Evolutionary conservation across 768 basidiomycete species (phyloP).

Genomic region (Leccinum incarnatum): DNA sequence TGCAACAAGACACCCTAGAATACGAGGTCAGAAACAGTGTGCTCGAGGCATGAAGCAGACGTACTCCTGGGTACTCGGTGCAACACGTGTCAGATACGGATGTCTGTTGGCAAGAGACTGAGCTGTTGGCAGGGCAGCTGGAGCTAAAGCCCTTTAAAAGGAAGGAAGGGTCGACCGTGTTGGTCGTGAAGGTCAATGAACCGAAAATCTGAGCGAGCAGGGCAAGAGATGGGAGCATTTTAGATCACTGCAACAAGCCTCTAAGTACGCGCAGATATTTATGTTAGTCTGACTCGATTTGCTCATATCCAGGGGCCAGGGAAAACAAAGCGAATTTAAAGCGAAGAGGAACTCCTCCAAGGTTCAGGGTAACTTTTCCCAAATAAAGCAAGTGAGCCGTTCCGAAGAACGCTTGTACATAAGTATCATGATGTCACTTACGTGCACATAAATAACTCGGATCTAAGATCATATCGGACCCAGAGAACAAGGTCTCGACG

Average conservation of each 20-base stretch:
- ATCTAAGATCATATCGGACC: neutral
- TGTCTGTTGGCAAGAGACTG: constrained; percentile 54
- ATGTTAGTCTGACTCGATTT: neutral
- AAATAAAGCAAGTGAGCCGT: neutral
- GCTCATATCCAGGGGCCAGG: neutral
- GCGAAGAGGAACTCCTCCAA: neutral
- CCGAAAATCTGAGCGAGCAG: constrained; percentile 24
- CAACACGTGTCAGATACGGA: constrained; percentile 55
- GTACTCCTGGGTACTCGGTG: constrained; percentile 63
- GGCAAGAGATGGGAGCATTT: constrained; percentile 20
- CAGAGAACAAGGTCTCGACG: neutral
- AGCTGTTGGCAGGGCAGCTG: constrained; percentile 49
- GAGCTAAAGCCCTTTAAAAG: constrained; percentile 42
- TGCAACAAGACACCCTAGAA: constrained; percentile 58
- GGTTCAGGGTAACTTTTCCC: neutral
- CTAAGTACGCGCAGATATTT: constrained; percentile 3
- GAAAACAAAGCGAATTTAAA: neutral
- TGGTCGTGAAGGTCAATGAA: constrained; percentile 16
- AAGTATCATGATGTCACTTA: neutral
- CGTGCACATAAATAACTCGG: neutral
- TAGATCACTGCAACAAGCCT: neutral
- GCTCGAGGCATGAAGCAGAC: constrained; percentile 17
- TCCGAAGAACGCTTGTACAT: too few species aligned
- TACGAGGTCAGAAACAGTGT: neutral
- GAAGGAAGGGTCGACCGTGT: constrained; percentile 18